Base-by-base conservation (phyloP, 352 stramenopile species). In the Phytopythium cucurbitacearum region DNA sequence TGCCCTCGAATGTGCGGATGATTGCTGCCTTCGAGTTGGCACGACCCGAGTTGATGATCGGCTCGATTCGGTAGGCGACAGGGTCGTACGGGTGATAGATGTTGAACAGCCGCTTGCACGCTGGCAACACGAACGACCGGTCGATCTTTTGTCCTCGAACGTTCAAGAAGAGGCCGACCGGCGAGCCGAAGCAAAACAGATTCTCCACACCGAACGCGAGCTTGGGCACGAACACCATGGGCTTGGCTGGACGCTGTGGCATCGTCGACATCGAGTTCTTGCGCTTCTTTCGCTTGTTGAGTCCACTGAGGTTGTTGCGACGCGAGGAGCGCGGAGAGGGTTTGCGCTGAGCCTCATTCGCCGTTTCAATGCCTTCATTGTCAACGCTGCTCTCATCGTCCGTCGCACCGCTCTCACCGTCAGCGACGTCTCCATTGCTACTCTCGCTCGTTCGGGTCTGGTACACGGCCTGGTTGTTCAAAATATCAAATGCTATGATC, bases 61-160 rank as follows among this genome's bases (percentile, higher is more conserved):
- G 94, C 68, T 98, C 94, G 58, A 98, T 96, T 45, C 94, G 82
- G 67, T 98, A 98, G 35, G 93, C 90, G 3, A 98, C 91, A 3
- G 92, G 91, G 73, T 98, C 94, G 67, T 89, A 95, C 46, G 91
- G 91, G 64, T 98, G 89, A 60, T 97, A 98, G 37, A 98, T 96
- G 64, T 98, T 98, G 69, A 97, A 98, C 16, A 98, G 53, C 15
- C 78, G 72, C 10, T 63, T 64, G 60, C 87, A 96, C 7, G 85
- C 93, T 35, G 83, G 82, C 11, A 98, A 69, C 39, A 57, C 62
- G 48, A 94, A 96, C 34, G 77, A 55, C 2, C 64, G 67, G 37
- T 80, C 76, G 16, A 92, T 69, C 57, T 76, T 80, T 55, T 96
- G 80, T 0, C 94, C 92, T 13, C 89, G 83, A 4, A 98, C 89